Conservation (phyloP, 2,329 filamentous ascomycete species). For the Lachnum nothofagi region DNA sequence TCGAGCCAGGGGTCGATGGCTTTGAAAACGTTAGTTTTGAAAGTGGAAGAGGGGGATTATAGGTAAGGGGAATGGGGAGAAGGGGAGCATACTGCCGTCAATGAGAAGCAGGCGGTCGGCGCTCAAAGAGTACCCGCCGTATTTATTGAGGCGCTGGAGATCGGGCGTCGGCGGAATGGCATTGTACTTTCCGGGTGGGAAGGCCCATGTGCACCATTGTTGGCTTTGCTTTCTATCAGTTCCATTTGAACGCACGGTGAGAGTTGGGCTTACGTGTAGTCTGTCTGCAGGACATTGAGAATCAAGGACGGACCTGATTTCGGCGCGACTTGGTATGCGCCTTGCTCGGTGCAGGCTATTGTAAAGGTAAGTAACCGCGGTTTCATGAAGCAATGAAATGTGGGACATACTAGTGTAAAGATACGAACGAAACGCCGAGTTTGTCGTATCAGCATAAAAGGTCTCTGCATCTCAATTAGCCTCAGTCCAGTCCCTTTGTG, state of each 20-base stretch:
- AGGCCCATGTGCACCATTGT: constrained; percentile 52
- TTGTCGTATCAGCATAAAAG: constrained; percentile 42
- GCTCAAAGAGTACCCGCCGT: constrained; percentile 43
- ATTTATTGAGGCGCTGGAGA: constrained; percentile 39
- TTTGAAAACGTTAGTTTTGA: constrained; percentile 2
- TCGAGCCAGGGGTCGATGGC: constrained; percentile 47
- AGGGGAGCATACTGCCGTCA: constrained; percentile 39
- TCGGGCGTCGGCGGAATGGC: constrained; percentile 41
- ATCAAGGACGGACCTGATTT: constrained; percentile 41
- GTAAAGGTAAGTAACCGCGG: background rate
- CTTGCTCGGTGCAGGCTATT: constrained; percentile 41
- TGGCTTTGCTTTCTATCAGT: no score
- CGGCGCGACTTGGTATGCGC: constrained; percentile 45
- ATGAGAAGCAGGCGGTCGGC: constrained; percentile 47
- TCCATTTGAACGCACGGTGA: background rate
- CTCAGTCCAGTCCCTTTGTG: background rate
- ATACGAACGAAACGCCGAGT: constrained; percentile 40
- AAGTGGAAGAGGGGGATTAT: background rate
- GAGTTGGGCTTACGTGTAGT: constrained; percentile 44
- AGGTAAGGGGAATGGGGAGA: background rate
- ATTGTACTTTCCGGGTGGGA: constrained; percentile 43
- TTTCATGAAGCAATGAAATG: no score
- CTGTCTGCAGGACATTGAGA: constrained; percentile 42
- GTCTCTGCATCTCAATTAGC: constrained; percentile 28
- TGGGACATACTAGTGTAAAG: constrained; percentile 40